Evolutionary conservation across 352 stramenopile species (phyloP).

Genomic region (Phytophthora hybrid): DNA sequence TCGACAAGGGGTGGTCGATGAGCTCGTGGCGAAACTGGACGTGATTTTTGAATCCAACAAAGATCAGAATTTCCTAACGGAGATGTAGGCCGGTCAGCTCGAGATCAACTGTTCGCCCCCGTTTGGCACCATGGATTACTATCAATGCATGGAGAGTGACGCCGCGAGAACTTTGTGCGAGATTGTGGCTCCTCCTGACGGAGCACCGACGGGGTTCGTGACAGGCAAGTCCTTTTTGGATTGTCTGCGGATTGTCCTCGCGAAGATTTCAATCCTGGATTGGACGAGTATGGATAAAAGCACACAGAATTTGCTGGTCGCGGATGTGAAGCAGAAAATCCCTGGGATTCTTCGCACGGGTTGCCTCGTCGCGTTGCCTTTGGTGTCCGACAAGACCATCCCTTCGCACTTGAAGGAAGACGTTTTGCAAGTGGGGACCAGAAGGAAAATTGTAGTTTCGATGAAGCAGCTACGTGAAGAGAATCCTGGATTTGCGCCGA

Average conservation of each 20-base stretch:
- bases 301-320: conserved; percentile 44
- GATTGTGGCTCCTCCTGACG: neutral
- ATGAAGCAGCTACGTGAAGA: conserved; percentile 41
- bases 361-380: conserved; percentile 22
- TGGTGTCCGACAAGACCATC: conserved; percentile 17
- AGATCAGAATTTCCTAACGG: conserved; percentile 56
- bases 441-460: conserved; percentile 23
- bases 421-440: conserved; percentile 18
- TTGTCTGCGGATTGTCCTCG: conserved; percentile 66
- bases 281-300: conserved; percentile 73
- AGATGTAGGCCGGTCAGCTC: conserved; percentile 58
- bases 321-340: conserved; percentile 45
- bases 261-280: conserved; percentile 75
- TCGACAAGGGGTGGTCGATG: conserved; percentile 43
- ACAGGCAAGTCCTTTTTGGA: conserved; percentile 59
- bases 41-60: conserved; percentile 46
- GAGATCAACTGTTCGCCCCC: conserved; percentile 68
- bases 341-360: conserved; percentile 55
- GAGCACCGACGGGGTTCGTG: conserved; percentile 36
- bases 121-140: conserved; percentile 55
- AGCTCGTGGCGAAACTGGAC: conserved; percentile 53
- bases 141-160: conserved; percentile 39
- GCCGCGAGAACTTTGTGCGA: conserved; percentile 5
- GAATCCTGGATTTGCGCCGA: conserved; percentile 31
- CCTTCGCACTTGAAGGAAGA: conserved; percentile 39